These are phyloP conservation scores for Glaciozyma martinii DNA, from an alignment of 768 basidiomycete species.

Conservation along the genomic window DNA sequence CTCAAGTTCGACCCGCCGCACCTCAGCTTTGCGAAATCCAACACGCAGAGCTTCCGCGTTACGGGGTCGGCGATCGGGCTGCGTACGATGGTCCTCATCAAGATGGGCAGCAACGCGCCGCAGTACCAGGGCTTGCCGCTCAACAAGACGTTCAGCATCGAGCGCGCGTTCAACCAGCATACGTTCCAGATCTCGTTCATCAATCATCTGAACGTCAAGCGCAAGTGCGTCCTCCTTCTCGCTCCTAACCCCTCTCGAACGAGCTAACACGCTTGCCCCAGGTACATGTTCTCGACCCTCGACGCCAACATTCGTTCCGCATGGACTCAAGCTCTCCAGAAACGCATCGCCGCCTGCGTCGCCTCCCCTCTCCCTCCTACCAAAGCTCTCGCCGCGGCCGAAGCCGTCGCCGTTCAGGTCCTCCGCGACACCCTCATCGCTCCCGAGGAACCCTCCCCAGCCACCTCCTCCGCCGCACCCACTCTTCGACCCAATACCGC, in stretches of 20 bases:
- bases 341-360: conserved; percentile 12
- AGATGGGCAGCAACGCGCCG: conserved; percentile 72
- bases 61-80: conserved; percentile 75
- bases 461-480: conserved; percentile 13
- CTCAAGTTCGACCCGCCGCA: conserved; percentile 77
- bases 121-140: conserved; percentile 72
- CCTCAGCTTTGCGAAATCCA: conserved; percentile 65
- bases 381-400: conserved; percentile 56
- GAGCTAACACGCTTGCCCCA: conserved; percentile 43
- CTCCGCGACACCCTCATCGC: conserved; percentile 72
- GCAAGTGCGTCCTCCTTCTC: not conserved
- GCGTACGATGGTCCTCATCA: conserved; percentile 72
- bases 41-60: conserved; percentile 80
- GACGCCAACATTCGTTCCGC: conserved; percentile 65
- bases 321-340: conserved; percentile 46
- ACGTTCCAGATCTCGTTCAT: conserved; percentile 89
- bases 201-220: conserved; percentile 50
- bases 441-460: conserved; percentile 31
- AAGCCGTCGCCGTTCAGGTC: conserved; percentile 68
- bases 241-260: not conserved
- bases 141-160: conserved; percentile 66
- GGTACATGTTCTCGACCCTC: conserved; percentile 87
- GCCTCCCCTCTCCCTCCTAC: not conserved
- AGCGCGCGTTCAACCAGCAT: conserved; percentile 94
- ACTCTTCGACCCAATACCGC: conserved; percentile 23